These are phyloP conservation scores for Dipteronia sinensis DNA, from an alignment of 345 rosid species.

Conservation along the genomic window DNA sequence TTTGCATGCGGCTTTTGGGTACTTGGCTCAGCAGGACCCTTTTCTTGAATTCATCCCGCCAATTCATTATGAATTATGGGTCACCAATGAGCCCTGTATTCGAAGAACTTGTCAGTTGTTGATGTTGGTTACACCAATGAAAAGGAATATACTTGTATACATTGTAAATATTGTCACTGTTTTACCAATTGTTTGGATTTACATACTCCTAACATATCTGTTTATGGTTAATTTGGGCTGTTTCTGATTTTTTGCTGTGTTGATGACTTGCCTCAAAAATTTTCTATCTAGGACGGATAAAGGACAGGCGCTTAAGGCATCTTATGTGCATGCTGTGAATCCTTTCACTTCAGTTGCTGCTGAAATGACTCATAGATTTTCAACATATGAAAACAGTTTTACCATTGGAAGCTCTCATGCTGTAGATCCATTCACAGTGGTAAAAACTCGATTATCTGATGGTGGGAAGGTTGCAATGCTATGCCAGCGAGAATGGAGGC, in stretches of 20 bases:
- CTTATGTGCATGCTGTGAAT: constrained; percentile 63
- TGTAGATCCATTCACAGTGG: constrained; percentile 53
- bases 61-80: too few relatives aligned
- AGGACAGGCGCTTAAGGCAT: constrained; percentile 71
- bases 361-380: constrained; percentile 71
- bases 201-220: background rate
- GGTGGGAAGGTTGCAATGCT: constrained; percentile 65
- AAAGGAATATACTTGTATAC: background rate
- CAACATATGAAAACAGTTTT: constrained; percentile 58
- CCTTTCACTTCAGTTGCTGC: constrained; percentile 63
- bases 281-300: constrained; percentile 56
- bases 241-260: background rate
- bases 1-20: background rate
- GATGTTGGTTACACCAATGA: background rate
- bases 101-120: background rate
- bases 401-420: constrained; percentile 64
- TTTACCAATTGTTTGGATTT: background rate
- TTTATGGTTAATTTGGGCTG: background rate
- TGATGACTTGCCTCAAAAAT: background rate
- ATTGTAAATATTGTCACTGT: background rate
- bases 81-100: background rate
- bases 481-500: constrained; percentile 80
- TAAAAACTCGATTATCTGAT: constrained; percentile 60
- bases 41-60: background rate
- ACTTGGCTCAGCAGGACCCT: background rate